Base-by-base conservation (phyloP, 1,284 basidiomycete genomes). In the Cronartium quercuum region DNA sequence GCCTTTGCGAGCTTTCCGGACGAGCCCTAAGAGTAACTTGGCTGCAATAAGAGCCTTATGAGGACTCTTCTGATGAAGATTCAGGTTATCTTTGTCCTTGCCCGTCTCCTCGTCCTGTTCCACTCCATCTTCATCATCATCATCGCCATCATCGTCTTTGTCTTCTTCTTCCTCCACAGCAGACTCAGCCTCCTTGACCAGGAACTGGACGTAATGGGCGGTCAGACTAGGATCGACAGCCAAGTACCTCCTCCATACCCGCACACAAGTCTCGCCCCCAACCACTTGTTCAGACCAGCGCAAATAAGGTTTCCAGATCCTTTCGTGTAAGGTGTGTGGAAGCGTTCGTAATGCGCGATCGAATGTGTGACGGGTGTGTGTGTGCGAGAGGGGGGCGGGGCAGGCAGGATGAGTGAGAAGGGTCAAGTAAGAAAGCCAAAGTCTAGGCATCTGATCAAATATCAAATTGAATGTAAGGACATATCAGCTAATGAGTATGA, bases 251-350 rank as follows among this genome's bases (percentile, higher is more conserved):
- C 94, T 87, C 84, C 95, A 98, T 18, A 96, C 88, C 34, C 89
- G 85, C 66, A 94, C 91, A 57, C 90, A 91, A 0, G 91, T 91
- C 65, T 88, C 83, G n/a, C 93, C 92, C 73, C 92, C 91, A 80
- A 66, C 71, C 9, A 86, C 87, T 37, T 85, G 82, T 84, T 96
- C 92, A 1, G 94, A 91, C 93, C 94, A 98, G 7, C 91, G 85
- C n/a, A 99, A 87, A 82, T 97, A 98, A 66, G 91, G 86, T 24
- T 90, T 88, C 96, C 96, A 99, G 77, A 98, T 87, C 51, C 94
- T 89, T 15, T 88, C 87, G 81, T 99, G 96, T n/a, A 98, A 85
- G 62, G 92, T 94, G 3, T 93, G 94, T 5, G 94, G 91, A 6
- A 99, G 86, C 0, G 94, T 94, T 66, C 96, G 89, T 37, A 99